Conservation (phyloP, 805 yeast species). For the Saccharomycopsis selenospora region DNA sequence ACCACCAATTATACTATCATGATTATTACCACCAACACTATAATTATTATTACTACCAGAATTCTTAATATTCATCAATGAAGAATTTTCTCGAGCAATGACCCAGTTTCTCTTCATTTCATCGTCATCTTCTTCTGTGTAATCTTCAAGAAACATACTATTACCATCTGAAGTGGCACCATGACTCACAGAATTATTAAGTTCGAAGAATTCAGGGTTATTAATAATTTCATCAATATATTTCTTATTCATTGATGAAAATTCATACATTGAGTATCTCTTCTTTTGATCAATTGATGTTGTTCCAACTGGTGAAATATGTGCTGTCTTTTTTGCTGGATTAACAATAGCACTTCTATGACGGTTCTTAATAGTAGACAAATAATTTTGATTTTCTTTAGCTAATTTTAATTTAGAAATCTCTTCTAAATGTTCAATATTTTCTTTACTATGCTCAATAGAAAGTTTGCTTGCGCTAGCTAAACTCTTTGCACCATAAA, state of each 20-base stretch:
- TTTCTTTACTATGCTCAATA: conserved; percentile 16
- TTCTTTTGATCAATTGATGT: too few species aligned
- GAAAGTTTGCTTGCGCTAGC: background rate
- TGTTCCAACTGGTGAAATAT: too few species aligned
- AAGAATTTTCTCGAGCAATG: conserved; percentile 22
- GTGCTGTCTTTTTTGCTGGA: too few species aligned
- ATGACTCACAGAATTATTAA: too few species aligned
- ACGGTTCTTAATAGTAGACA: conserved; percentile 7
- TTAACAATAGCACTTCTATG: conserved; percentile 8
- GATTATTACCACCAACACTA: conserved; percentile 1
- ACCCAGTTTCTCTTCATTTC: conserved; percentile 20
- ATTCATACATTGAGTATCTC: background rate
- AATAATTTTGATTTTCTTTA: conserved; percentile 15
- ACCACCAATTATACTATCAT: background rate
- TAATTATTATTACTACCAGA: conserved; percentile 3
- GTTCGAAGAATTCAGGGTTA: background rate
- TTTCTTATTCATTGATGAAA: background rate
- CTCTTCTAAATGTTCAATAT: conserved; percentile 18
- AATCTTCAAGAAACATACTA: conserved; percentile 19
- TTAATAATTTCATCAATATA: background rate
- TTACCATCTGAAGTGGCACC: too few species aligned
- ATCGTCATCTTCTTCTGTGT: conserved; percentile 20
- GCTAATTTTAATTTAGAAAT: conserved; percentile 18
- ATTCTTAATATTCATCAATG: conserved; percentile 17
- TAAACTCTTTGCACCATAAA: background rate